phyloP scores from a whole-genome alignment of 2,329 filamentous ascomycete genomes.

The Fusarium armeniacum region DNA sequence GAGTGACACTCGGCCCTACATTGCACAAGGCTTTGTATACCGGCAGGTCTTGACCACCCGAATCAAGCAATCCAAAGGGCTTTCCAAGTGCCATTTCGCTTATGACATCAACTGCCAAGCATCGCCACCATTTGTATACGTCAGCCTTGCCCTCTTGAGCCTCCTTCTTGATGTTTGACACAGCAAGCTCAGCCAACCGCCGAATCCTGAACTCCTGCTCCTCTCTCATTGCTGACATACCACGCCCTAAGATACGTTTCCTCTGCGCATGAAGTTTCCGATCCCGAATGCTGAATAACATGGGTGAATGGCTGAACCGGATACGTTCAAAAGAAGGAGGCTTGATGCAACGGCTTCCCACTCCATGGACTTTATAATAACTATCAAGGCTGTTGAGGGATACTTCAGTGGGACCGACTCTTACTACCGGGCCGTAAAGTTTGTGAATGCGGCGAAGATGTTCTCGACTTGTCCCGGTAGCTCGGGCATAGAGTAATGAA shows the following conservation, averaged over 20 bases:
- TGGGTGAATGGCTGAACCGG: slow-evolving; percentile 14
- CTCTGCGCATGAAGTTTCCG: slow-evolving; percentile 14
- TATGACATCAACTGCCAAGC: slow-evolving; percentile 16
- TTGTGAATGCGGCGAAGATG: slow-evolving; percentile 15
- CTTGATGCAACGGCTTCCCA: slow-evolving; percentile 19
- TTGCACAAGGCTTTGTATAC: slow-evolving; percentile 10
- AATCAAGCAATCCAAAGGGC: background rate
- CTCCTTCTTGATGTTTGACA: slow-evolving; percentile 4
- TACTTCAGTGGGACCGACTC: slow-evolving; percentile 6
- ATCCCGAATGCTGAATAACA: slow-evolving; percentile 23
- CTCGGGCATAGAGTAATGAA: background rate
- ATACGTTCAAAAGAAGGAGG: slow-evolving; percentile 17
- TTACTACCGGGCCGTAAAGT: background rate
- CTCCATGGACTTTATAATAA: slow-evolving; percentile 23
- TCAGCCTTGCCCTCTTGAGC: background rate
- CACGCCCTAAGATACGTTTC: background rate
- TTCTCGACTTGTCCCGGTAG: slow-evolving; percentile 10
- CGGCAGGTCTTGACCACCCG: background rate
- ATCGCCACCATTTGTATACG: slow-evolving; percentile 28
- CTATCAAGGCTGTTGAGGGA: slow-evolving; percentile 21
- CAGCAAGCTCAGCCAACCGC: background rate
- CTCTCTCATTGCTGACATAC: background rate
- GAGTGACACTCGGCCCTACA: background rate
- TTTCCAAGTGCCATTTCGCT: slow-evolving; percentile 22
- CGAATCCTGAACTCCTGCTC: slow-evolving; percentile 1